Evolutionary conservation across 768 basidiomycete species (phyloP).

Genomic region (Sistotremastrum suecicum): DNA sequence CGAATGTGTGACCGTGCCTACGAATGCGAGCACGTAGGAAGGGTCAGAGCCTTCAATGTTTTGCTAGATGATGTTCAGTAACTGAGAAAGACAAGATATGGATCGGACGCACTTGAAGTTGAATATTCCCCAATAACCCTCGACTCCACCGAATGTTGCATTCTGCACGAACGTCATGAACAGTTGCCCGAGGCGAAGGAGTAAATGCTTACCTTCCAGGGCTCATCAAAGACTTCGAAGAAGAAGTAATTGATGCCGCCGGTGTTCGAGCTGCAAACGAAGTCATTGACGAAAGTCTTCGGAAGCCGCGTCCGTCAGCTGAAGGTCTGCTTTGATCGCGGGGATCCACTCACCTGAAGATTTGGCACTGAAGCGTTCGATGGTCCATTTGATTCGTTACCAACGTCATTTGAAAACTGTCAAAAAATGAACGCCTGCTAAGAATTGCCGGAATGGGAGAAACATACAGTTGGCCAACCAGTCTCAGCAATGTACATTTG

Average conservation of each 20-base stretch:
- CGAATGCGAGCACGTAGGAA: no score
- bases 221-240: conserved; percentile 4
- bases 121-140: conserved; percentile 15
- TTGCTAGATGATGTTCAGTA: no score
- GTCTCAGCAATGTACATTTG: conserved; percentile 91
- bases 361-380: conserved; percentile 45
- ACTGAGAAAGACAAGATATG: no score
- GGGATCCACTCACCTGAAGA: conserved; percentile 31
- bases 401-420: conserved; percentile 44
- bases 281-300: no score
- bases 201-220: conserved; percentile 1
- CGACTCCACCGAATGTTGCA: conserved; percentile 1
- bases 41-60: no score
- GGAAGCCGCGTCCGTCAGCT: no score
- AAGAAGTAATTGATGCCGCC: neutral
- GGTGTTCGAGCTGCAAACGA: neutral
- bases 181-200: no score
- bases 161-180: neutral
- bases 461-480: conserved; percentile 63
- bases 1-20: no score
- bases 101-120: conserved; percentile 9
- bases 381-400: conserved; percentile 51
- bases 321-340: no score
- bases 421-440: neutral
- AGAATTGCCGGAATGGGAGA: neutral